Evolutionary conservation across 1,139 yeast genomes (phyloP).

Genomic region (Debaryomyces singareniensis): DNA sequence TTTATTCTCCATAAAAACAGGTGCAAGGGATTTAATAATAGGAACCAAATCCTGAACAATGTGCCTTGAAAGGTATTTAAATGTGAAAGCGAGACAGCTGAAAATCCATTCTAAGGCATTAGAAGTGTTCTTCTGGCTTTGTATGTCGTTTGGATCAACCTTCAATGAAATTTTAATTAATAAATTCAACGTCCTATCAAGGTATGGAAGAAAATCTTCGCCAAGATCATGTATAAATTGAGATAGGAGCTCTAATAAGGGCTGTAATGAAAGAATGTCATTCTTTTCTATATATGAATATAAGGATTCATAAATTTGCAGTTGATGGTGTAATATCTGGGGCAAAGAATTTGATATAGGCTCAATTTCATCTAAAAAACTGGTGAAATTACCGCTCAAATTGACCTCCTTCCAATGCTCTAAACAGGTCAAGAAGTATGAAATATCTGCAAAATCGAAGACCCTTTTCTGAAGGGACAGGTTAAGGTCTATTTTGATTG

Average conservation of each 20-base stretch:
- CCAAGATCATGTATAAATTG: conserved; percentile 93
- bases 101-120: conserved; percentile 79
- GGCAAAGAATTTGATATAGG: conserved; percentile 65
- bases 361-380: conserved; percentile 53
- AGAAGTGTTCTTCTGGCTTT: conserved; percentile 41
- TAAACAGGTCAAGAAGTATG: conserved; percentile 73
- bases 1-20: conserved; percentile 49
- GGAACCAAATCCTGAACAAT: conserved; percentile 59
- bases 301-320: conserved; percentile 51
- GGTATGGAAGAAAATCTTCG: conserved; percentile 76
- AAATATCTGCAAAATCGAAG: conserved; percentile 64
- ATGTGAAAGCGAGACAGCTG: conserved; percentile 78
- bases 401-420: conserved; percentile 89
- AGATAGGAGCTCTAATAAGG: conserved; percentile 71
- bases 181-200: conserved; percentile 44
- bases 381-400: conserved; percentile 65
- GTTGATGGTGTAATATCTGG: conserved; percentile 69
- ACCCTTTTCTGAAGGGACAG: conserved; percentile 57
- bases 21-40: conserved; percentile 61
- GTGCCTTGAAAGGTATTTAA: conserved; percentile 73
- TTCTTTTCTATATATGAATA: conserved; percentile 43
- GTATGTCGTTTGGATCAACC: conserved; percentile 39
- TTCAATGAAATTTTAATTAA: conserved; percentile 48
- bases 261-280: conserved; percentile 72
- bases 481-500: conserved; percentile 79